A percentile compares a stretch with the other conserved stretches of the same genome.
These are phyloP conservation scores for Coniophora puteana DNA, from an alignment of 1,284 basidiomycete genomes.

Conservation along the genomic window DNA sequence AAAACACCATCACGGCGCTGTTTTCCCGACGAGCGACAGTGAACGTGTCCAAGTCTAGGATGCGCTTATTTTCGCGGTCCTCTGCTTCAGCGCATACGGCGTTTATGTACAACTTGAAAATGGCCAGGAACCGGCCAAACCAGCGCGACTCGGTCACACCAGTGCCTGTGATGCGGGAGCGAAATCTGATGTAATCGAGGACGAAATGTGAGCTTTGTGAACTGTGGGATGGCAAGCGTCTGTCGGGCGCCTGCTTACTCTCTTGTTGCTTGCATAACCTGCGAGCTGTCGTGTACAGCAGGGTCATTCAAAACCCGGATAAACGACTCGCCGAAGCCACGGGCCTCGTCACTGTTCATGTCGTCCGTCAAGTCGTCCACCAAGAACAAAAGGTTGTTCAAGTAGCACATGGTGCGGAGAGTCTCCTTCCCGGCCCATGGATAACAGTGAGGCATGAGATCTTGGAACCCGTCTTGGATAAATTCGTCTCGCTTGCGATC, in stretches of 20 bases:
- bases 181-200: slow-evolving; percentile 40
- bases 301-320: slow-evolving; percentile 48
- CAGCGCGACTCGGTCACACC: slow-evolving; percentile 43
- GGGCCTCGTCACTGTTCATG: slow-evolving; percentile 52
- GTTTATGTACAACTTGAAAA: slow-evolving; percentile 53
- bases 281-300: slow-evolving; percentile 48
- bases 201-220: neutral
- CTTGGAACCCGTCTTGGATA: slow-evolving; percentile 57
- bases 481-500: slow-evolving; percentile 56
- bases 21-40: slow-evolving; percentile 57
- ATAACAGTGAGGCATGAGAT: slow-evolving; percentile 60
- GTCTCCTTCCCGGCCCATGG: slow-evolving; percentile 52
- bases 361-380: slow-evolving; percentile 70
- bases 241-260: no score
- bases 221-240: slow-evolving; percentile 7
- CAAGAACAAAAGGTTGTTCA: slow-evolving; percentile 61
- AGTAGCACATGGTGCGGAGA: slow-evolving; percentile 63
- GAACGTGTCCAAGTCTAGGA: slow-evolving; percentile 50
- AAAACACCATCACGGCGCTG: slow-evolving; percentile 62
- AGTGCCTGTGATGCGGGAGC: no score
- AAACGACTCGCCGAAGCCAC: slow-evolving; percentile 47
- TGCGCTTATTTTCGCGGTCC: slow-evolving; percentile 48
- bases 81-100: slow-evolving; percentile 55
- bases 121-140: slow-evolving; percentile 45
- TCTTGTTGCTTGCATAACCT: slow-evolving; percentile 52